Evolutionary conservation across 139 green algal species (phyloP).

Genomic region (Choricystis sp.): DNA sequence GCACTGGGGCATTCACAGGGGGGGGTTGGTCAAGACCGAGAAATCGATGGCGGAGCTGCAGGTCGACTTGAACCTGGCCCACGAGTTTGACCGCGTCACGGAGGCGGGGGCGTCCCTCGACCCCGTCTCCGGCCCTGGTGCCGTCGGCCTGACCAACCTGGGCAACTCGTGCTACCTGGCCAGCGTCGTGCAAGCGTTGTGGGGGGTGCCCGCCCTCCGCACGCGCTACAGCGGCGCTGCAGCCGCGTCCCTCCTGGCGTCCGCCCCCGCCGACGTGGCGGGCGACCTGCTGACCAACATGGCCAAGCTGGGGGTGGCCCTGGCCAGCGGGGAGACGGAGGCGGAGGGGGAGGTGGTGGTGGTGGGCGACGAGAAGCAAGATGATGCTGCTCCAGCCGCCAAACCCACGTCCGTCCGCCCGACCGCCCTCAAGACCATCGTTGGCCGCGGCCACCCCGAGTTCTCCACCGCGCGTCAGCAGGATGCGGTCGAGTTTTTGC

Average conservation of each 20-base stretch:
- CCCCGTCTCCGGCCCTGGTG: conserved; percentile 54
- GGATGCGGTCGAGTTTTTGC: conserved; percentile 85
- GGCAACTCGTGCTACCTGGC: conserved; percentile 98
- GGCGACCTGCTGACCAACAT: conserved; percentile 52
- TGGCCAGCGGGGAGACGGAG: conserved; percentile 13
- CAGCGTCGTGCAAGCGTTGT: conserved; percentile 68
- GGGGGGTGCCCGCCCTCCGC: conserved; percentile 48
- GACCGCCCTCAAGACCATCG: conserved; percentile 64
- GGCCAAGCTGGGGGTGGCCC: conserved; percentile 52
- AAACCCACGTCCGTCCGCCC: conserved; percentile 41
- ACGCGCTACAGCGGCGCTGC: conserved; percentile 36
- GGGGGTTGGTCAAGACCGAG: conserved; percentile 92
- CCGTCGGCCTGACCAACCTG: conserved; percentile 86
- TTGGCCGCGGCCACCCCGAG: conserved; percentile 73
- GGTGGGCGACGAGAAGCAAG: conserved; percentile 4
- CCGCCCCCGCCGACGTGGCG: conserved; percentile 26
- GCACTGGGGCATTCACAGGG: conserved; percentile 98
- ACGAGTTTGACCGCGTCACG: conserved; percentile 84
- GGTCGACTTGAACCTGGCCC: conserved; percentile 68
- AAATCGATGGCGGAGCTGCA: conserved; percentile 91
- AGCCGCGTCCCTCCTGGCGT: conserved; percentile 23
- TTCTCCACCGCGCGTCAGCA: conserved; percentile 66
- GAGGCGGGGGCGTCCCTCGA: conserved; percentile 59
- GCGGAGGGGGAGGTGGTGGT: conserved; percentile 4
- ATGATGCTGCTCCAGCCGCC: conserved; percentile 2